A percentile compares a stretch with the other conserved stretches of the same genome.
phyloP scores from a whole-genome alignment of 2,329 filamentous ascomycete genomes.

The Aspergillus sclerotialis region DNA sequence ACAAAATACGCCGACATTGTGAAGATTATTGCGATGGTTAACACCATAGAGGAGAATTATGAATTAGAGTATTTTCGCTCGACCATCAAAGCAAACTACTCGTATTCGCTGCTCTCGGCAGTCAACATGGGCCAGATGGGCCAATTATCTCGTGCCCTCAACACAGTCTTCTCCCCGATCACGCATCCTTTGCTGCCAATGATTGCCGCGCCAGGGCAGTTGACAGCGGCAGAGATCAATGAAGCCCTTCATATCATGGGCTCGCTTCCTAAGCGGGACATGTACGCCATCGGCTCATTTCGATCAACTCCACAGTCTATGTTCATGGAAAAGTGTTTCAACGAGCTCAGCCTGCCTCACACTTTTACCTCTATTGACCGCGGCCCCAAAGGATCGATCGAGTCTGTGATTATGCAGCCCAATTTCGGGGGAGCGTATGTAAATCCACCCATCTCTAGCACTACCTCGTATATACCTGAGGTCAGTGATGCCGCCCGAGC shows the following conservation, averaged over 20 bases:
- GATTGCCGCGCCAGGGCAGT: constrained; percentile 76
- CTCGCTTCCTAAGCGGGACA: constrained; percentile 69
- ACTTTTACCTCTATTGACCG: constrained; percentile 70
- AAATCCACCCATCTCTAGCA: constrained; percentile 59
- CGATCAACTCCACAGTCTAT: constrained; percentile 69
- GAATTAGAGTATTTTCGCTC: constrained; percentile 85
- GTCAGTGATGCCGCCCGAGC: constrained; percentile 70
- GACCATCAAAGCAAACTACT: constrained; percentile 60
- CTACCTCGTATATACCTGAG: constrained; percentile 54
- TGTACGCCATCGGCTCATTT: constrained; percentile 72
- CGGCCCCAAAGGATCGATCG: constrained; percentile 59
- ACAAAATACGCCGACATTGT: constrained; percentile 74
- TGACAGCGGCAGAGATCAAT: constrained; percentile 82
- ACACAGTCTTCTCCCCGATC: constrained; percentile 81
- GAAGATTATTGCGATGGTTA: constrained; percentile 84
- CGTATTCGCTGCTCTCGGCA: constrained; percentile 69
- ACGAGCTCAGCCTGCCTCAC: constrained; percentile 78
- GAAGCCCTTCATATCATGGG: constrained; percentile 69
- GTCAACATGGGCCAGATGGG: constrained; percentile 85
- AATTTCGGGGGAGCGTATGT: constrained; percentile 78
- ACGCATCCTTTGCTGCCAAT: constrained; percentile 78
- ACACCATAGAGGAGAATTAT: constrained; percentile 78
- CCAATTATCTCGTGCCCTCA: constrained; percentile 74
- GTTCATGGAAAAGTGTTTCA: constrained; percentile 80
- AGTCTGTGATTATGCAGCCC: constrained; percentile 64